Base-by-base conservation (phyloP, 176 grass and related monocot genomes). In the Eragrostis curvula region DNA sequence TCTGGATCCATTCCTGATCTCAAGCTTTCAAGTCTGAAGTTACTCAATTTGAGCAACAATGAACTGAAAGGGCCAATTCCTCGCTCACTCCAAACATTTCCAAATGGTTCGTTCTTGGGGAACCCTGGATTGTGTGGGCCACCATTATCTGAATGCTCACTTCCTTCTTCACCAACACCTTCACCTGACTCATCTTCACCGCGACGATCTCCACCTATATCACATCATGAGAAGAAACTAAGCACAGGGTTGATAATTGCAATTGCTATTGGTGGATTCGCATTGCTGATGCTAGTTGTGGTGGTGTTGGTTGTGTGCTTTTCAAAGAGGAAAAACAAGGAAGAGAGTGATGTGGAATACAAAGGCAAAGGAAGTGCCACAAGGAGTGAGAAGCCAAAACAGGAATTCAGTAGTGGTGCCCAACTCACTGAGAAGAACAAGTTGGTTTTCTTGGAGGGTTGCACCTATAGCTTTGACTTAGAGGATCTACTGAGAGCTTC, bases 401-500 rank as follows among this genome's bases (percentile, higher is more conserved):
- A 79, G n/a, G 87, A 96, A 75, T 91, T 87, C 70, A 93, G 87
- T 79, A 99, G 93, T 15, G 93, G 96, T 18, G 82, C 88, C 83
- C 96, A 99, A 75, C 86, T 84, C 68, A 56, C 91, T 44, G 88
- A 91, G 66, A 93, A 92, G 89, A 99, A 93, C 74, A 99, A 99
- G 75, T 79, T 99, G 52, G 82, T 92, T 61, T 99, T 96, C 89
- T 90, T 99, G 61, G 91, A 96, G 32, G 93, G 93, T 44, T 99
- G 93, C 71, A 78, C 85, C 32, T 96, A 99, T 79, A 93, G 87
- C 85, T 99, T 99, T 86, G 93, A 99, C 79, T 84, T 99, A 78
- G 96, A 99, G 86, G 96, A 99, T 81, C 76, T 99, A 62, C 84
- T 99, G 41, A 91, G 88, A 30, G 96, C 96, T 83, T 99, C 96